phyloP scores from a whole-genome alignment of 257 asterid genomes.

The Pogostemon cablin region DNA sequence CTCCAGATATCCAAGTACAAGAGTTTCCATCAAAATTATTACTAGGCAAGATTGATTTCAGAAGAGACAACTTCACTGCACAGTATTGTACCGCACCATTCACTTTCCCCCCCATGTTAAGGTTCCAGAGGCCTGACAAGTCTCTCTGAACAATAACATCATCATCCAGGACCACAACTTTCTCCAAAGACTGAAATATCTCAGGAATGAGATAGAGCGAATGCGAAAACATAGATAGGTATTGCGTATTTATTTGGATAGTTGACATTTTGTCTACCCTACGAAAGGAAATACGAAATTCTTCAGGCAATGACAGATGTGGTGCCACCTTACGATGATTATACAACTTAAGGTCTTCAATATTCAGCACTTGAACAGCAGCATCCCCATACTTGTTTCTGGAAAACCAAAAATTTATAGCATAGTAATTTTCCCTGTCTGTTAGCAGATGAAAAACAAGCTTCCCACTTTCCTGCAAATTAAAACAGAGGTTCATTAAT shows the following conservation, averaged over 20 bases:
- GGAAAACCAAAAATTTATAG: slow-evolving; percentile 87
- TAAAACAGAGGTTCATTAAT: slow-evolving; percentile 32
- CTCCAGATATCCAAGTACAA: slow-evolving; percentile 93
- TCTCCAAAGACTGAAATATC: slow-evolving; percentile 66
- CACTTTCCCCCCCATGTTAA: slow-evolving; percentile 88
- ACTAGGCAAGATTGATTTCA: slow-evolving; percentile 53
- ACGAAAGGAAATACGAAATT: slow-evolving; percentile 80
- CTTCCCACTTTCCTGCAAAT: slow-evolving; percentile 74
- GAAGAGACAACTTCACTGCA: slow-evolving; percentile 64
- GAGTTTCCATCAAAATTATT: slow-evolving; percentile 55
- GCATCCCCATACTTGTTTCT: slow-evolving; percentile 72
- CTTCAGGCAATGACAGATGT: slow-evolving; percentile 81
- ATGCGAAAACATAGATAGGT: slow-evolving; percentile 78
- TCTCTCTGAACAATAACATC: slow-evolving; percentile 88
- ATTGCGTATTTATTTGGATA: slow-evolving; percentile 58
- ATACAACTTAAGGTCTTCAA: slow-evolving; percentile 70
- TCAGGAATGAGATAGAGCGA: slow-evolving; percentile 87
- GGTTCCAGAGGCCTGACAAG: slow-evolving; percentile 83
- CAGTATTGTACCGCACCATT: slow-evolving; percentile 81
- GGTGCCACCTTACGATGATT: slow-evolving; percentile 49
- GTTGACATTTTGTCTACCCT: slow-evolving; percentile 61
- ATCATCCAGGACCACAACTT: slow-evolving; percentile 88
- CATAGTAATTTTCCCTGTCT: slow-evolving; percentile 79
- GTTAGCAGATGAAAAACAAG: slow-evolving; percentile 93
- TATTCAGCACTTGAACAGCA: slow-evolving; percentile 80